These are phyloP conservation scores for Oenanthe sinensis DNA, from an alignment of 129 eudicot species.

Conservation along the genomic window DNA sequence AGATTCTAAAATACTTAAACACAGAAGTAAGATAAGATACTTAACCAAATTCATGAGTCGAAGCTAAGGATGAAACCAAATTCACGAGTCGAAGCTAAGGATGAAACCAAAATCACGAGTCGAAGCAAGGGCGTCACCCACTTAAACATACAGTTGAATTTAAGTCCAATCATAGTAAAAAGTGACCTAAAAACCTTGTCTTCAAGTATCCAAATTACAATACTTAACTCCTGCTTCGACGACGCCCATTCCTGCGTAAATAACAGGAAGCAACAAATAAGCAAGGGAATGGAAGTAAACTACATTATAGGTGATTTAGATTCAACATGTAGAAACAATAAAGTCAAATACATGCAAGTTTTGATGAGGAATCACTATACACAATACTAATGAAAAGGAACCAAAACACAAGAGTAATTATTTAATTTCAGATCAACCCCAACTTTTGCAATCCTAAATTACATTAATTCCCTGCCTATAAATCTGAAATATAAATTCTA, in stretches of 20 bases:
- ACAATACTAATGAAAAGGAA: not conserved
- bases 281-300: not conserved
- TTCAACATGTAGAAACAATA: not conserved
- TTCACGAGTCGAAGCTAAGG: conserved; percentile 31
- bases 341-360: not conserved
- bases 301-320: not conserved
- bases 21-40: conserved; percentile 57
- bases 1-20: conserved; percentile 16
- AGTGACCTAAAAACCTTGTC: conserved; percentile 25
- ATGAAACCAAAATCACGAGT: conserved; percentile 33
- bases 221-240: conserved; percentile 93
- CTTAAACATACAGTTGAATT: conserved; percentile 53
- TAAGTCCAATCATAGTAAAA: conserved; percentile 59
- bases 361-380: not conserved
- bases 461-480: not conserved
- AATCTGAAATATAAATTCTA: not conserved
- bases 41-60: conserved; percentile 67
- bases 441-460: not conserved
- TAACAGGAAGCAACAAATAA: not conserved
- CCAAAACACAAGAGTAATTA: not conserved
- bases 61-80: conserved; percentile 36
- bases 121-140: conserved; percentile 30
- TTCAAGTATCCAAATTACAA: conserved; percentile 8
- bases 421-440: not conserved
- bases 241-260: conserved; percentile 71